Conservation (phyloP, 2,329 filamentous ascomycete genomes). For the Verticillium albo-atrum region DNA sequence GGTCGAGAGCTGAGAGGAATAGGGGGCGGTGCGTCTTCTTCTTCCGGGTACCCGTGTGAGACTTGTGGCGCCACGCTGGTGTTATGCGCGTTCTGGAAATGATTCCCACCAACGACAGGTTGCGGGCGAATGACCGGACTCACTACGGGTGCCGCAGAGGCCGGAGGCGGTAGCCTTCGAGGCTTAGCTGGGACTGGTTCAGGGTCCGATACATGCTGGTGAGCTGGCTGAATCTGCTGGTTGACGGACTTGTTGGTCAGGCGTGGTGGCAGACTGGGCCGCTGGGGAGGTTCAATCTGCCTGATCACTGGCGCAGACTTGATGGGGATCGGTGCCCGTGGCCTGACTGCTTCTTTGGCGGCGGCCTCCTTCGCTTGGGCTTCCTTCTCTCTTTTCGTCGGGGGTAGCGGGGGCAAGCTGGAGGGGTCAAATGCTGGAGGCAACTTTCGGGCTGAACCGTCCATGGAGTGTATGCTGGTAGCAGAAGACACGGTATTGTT, state of each 20-base stretch:
- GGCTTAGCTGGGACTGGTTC: constrained; percentile 6
- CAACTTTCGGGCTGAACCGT: constrained; percentile 40
- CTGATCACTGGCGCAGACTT: constrained; percentile 33
- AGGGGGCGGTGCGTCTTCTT: constrained; percentile 41
- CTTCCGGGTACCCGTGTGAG: neutral
- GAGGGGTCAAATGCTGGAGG: constrained; percentile 52
- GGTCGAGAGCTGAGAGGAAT: constrained; percentile 49
- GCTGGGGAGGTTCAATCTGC: constrained; percentile 23
- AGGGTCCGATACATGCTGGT: constrained; percentile 1
- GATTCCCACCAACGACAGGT: constrained; percentile 14
- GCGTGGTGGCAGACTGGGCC: constrained; percentile 43
- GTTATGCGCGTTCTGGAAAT: neutral
- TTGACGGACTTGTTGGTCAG: constrained; percentile 45
- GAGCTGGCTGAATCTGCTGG: constrained; percentile 16
- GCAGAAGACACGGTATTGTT: constrained; percentile 37
- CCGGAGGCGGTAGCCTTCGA: constrained; percentile 11
- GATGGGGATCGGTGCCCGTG: constrained; percentile 12
- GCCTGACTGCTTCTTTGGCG: constrained; percentile 3
- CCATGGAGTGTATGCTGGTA: constrained; percentile 42
- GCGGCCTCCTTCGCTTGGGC: constrained; percentile 29
- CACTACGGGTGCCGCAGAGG: neutral
- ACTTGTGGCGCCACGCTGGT: neutral
- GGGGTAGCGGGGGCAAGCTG: constrained; percentile 54
- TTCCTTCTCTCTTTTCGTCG: constrained; percentile 49
- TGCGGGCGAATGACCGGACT: neutral